phyloP scores from a whole-genome alignment of 164 flowering plant species.

The Magnolia kwangsiensis region DNA sequence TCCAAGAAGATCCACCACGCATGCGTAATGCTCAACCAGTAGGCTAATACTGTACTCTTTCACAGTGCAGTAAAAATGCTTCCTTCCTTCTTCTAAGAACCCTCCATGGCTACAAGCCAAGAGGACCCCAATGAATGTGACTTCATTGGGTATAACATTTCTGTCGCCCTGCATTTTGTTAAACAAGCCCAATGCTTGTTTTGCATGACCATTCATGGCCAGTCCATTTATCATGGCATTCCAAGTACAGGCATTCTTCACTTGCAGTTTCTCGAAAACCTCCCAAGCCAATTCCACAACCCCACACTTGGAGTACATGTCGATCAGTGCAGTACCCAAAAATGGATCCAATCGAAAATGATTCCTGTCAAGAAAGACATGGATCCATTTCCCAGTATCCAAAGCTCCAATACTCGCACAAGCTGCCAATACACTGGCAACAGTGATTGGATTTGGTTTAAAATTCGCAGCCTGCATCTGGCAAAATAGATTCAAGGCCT shows the following conservation, averaged over 20 bases:
- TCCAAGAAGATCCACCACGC: slow-evolving; percentile 32
- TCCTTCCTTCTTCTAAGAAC: slow-evolving; percentile 23
- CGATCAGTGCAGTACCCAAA: slow-evolving; percentile 29
- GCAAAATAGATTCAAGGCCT: slow-evolving; percentile 19
- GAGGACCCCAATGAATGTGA: slow-evolving; percentile 30
- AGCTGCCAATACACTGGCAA: slow-evolving; percentile 21
- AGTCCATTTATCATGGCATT: slow-evolving; percentile 32
- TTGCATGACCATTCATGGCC: slow-evolving; percentile 27
- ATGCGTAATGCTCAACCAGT: slow-evolving; percentile 28
- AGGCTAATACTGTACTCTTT: slow-evolving; percentile 17
- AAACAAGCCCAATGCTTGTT: slow-evolving; percentile 24
- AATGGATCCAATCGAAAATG: slow-evolving; percentile 17
- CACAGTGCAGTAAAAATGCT: slow-evolving; percentile 22
- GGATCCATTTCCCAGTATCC: slow-evolving; percentile 30
- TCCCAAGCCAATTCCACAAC: slow-evolving; percentile 17
- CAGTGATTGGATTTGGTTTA: slow-evolving; percentile 19
- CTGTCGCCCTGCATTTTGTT: slow-evolving; percentile 15
- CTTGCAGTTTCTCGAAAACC: slow-evolving; percentile 16
- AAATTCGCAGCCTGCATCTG: slow-evolving; percentile 22
- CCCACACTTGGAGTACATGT: slow-evolving; percentile 32
- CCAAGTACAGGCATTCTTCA: slow-evolving; percentile 24
- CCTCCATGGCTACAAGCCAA: slow-evolving; percentile 34
- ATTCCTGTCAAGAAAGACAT: slow-evolving; percentile 22
- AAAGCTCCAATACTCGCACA: slow-evolving; percentile 27
- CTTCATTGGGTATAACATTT: slow-evolving; percentile 22